phyloP scores from a whole-genome alignment of 108 stramenopile genomes.

The Nitzschia putrida region DNA sequence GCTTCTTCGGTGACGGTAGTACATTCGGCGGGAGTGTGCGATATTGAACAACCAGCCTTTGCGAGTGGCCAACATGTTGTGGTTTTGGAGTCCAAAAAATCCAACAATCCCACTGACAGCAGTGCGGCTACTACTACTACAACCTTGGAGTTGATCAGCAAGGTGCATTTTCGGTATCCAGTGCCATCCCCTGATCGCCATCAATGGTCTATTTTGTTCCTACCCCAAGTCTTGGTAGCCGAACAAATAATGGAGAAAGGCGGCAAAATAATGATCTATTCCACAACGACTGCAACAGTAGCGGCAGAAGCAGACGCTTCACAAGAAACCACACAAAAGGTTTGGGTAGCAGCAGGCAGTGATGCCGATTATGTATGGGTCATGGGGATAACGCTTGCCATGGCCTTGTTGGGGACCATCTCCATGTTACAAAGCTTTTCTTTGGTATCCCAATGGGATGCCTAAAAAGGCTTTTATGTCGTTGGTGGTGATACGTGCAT shows the following conservation, averaged over 20 bases:
- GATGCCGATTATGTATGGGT: conserved; percentile 22
- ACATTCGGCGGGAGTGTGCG: conserved; percentile 26
- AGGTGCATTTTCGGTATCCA: conserved; percentile 37
- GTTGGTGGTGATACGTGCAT: too few relatives aligned
- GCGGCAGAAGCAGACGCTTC: too few relatives aligned
- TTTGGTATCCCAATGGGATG: conserved; percentile 30
- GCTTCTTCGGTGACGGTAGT: not conserved
- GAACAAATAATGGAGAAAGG: too few relatives aligned
- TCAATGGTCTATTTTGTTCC: conserved; percentile 7
- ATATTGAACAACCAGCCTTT: conserved; percentile 41
- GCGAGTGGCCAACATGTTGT: conserved; percentile 34
- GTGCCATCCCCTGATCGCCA: conserved; percentile 1
- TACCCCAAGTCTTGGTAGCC: conserved; percentile 15
- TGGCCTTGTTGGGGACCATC: conserved; percentile 19
- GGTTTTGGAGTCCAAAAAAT: conserved; percentile 12
- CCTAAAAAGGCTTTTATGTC: not conserved
- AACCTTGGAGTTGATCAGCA: not conserved
- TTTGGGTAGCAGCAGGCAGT: conserved; percentile 32
- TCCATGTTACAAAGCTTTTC: conserved; percentile 26
- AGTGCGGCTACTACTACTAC: too few relatives aligned
- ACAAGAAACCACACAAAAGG: not conserved
- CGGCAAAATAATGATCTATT: too few relatives aligned
- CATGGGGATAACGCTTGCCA: conserved; percentile 26
- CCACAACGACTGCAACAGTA: too few relatives aligned
- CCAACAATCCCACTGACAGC: too few relatives aligned